These are phyloP conservation scores for Huntiella bhutanensis DNA, from an alignment of 2,329 filamentous ascomycete genomes.

Conservation along the genomic window DNA sequence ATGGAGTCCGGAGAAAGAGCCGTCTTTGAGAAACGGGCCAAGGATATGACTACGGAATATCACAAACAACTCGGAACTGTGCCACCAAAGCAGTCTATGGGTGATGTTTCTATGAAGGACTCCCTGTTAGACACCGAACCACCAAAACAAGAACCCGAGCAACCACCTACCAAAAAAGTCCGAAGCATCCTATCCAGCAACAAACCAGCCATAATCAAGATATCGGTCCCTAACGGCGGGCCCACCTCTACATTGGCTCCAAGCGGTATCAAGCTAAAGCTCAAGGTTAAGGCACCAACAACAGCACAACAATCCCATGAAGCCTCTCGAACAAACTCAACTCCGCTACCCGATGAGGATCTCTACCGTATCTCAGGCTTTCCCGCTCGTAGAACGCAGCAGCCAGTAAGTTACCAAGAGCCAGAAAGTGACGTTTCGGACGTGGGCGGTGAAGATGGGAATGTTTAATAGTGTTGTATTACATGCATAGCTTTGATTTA, in stretches of 20 bases:
- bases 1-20: conserved; percentile 63
- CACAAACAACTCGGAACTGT: conserved; percentile 21
- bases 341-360: not conserved
- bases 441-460: conserved; percentile 15
- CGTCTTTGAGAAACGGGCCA: conserved; percentile 48
- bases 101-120: too few species aligned
- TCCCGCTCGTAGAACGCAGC: conserved; percentile 7
- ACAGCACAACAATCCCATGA: not conserved
- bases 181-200: too few species aligned
- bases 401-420: conserved; percentile 21
- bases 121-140: too few species aligned
- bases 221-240: too few species aligned
- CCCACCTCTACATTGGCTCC: too few species aligned
- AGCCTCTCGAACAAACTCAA: not conserved
- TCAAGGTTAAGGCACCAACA: not conserved
- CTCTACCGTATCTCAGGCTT: conserved; percentile 4
- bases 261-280: not conserved
- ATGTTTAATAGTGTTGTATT: conserved; percentile 7
- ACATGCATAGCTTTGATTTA: too few species aligned
- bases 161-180: too few species aligned
- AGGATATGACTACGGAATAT: conserved; percentile 36
- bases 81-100: not conserved
- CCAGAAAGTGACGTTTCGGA: not conserved
- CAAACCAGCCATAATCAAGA: too few species aligned
- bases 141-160: too few species aligned